phyloP scores from a whole-genome alignment of 176 grass and related monocot species.

The Ensete ventricosum region DNA sequence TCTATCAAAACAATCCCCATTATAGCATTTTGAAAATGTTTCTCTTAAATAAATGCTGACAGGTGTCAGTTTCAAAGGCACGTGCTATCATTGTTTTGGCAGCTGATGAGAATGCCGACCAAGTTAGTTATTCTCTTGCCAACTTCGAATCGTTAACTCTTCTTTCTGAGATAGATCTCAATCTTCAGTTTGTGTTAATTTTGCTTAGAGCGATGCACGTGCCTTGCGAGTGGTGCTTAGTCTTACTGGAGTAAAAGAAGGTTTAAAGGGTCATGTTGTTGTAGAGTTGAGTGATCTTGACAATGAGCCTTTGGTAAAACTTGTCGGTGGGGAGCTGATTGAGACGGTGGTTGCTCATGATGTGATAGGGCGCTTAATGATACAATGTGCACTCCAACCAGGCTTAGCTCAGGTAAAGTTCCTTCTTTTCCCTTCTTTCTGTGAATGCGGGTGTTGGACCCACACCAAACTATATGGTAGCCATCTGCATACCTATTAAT shows the following conservation, averaged over 20 bases:
- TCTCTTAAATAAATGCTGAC: conserved; percentile 13
- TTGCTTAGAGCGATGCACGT: conserved; percentile 71
- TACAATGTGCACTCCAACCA: conserved; percentile 97
- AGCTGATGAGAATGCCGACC: conserved; percentile 96
- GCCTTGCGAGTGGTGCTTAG: conserved; percentile 94
- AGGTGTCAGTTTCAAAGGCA: conserved; percentile 98
- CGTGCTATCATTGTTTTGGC: conserved; percentile 96
- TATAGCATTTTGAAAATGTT: conserved; percentile 21
- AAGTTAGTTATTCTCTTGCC: conserved; percentile 46
- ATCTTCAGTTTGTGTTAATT: not conserved
- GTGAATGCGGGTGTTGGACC: not conserved
- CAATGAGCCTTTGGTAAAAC: conserved; percentile 96
- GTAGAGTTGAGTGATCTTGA: conserved; percentile 99
- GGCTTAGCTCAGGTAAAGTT: conserved; percentile 82
- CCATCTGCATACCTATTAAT: not conserved
- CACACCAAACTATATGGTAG: not conserved
- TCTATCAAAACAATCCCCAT: conserved; percentile 11
- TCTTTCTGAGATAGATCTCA: not conserved
- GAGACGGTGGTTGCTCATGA: conserved; percentile 99
- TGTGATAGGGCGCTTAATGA: conserved; percentile 98
- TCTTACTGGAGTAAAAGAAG: conserved; percentile 94
- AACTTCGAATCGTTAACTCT: conserved; percentile 1
- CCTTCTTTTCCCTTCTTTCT: not conserved
- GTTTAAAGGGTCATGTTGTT: conserved; percentile 83
- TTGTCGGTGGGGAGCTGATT: conserved; percentile 87